Evolutionary conservation across 2,329 filamentous ascomycete species (phyloP).

Genomic region (Leptographium radiaticola): DNA sequence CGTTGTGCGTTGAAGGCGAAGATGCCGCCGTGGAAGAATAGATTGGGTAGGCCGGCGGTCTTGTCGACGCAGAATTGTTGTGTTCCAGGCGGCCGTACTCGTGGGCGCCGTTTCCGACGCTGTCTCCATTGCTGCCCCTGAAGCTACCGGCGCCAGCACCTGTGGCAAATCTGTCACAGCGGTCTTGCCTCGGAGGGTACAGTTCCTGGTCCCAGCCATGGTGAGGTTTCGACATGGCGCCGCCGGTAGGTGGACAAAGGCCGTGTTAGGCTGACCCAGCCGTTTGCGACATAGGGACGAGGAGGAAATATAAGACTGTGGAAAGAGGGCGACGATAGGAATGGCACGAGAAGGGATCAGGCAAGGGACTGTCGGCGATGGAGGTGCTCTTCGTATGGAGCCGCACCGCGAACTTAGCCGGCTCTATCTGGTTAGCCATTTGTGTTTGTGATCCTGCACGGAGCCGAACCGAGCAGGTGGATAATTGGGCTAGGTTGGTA

Average conservation of each 20-base stretch:
- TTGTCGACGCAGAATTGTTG: background rate
- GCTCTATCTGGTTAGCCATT: background rate
- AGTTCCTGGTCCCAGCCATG: constrained; percentile 19
- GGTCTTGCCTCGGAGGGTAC: constrained; percentile 14
- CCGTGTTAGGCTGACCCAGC: constrained; percentile 17
- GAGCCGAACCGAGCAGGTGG: constrained; percentile 8
- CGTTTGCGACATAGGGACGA: constrained; percentile 20
- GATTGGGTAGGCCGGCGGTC: constrained; percentile 13
- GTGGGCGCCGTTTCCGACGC: background rate
- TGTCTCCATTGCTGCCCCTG: background rate
- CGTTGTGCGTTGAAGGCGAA: background rate
- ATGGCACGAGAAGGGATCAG: background rate
- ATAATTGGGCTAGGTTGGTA: background rate
- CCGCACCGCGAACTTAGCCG: background rate
- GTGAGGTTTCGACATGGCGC: constrained; percentile 23
- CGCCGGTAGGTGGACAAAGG: constrained; percentile 19
- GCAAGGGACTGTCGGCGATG: background rate
- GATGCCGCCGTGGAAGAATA: constrained; percentile 10
- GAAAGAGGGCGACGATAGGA: background rate
- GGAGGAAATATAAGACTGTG: background rate
- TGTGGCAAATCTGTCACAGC: background rate
- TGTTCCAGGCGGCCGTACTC: background rate
- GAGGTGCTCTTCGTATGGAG: background rate
- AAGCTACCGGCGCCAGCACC: background rate
- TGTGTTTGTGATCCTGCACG: constrained; percentile 7